Percentiles rank a stretch among this genome's conserved stretches.
phyloP scores from a whole-genome alignment of 176 grass and related monocot genomes.

The Musa schizocarpa region DNA sequence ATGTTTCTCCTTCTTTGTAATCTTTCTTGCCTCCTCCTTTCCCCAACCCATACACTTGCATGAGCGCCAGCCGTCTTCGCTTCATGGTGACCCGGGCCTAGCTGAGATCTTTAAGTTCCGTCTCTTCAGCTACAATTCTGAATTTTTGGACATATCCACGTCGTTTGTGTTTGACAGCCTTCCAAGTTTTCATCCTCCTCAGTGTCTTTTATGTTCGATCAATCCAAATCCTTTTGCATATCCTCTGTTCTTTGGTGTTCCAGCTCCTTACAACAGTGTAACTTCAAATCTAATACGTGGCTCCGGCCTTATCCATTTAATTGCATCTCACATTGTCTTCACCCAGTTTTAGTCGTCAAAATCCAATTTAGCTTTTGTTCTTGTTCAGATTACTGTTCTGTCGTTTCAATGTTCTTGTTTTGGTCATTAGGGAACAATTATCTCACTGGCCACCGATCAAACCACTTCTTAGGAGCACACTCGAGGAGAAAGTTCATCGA shows the following conservation, averaged over 20 bases:
- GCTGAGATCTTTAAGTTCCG: too few species aligned
- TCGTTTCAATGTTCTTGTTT: not conserved
- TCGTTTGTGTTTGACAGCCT: not conserved
- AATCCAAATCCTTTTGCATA: too few species aligned
- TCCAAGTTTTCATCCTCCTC: not conserved
- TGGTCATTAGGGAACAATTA: constrained; percentile 16
- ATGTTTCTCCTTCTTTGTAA: not conserved
- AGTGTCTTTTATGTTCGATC: too few species aligned
- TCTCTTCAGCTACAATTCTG: too few species aligned
- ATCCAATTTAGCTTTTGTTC: not conserved
- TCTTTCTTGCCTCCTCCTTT: not conserved
- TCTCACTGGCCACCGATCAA: constrained; percentile 55
- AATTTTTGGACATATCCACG: not conserved
- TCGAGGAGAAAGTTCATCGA: constrained; percentile 16
- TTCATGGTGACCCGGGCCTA: too few species aligned
- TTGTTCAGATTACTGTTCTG: not conserved
- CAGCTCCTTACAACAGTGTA: too few species aligned
- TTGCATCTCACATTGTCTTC: too few species aligned
- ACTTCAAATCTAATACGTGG: too few species aligned
- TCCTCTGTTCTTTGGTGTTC: too few species aligned
- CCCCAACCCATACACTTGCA: too few species aligned
- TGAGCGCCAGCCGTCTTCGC: too few species aligned
- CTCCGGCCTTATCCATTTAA: too few species aligned
- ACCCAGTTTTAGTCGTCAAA: not conserved
- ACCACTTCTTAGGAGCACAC: constrained; percentile 47